Evolutionary conservation across 2,329 filamentous ascomycete genomes (phyloP).

Genomic region (Graphilbum ipis-grandicollis): DNA sequence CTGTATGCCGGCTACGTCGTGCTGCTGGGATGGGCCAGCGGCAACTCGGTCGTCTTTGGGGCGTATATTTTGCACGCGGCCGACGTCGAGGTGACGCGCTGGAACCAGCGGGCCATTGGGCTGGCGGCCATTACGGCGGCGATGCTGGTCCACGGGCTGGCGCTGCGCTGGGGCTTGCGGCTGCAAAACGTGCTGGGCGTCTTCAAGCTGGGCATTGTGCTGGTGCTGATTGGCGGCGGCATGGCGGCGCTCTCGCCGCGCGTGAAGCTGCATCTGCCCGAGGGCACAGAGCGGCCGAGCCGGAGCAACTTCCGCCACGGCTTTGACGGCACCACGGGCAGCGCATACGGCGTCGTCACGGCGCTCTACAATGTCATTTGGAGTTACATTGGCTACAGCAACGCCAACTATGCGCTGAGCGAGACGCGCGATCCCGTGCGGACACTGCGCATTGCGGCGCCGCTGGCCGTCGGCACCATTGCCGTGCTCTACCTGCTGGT

Average conservation of each 20-base stretch:
- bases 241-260: conserved; percentile 35
- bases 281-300: conserved; percentile 16
- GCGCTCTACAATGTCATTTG: conserved; percentile 58
- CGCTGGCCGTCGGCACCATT: conserved; percentile 38
- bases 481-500: conserved; percentile 47
- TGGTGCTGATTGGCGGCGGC: conserved; percentile 47
- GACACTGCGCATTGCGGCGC: conserved; percentile 48
- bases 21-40: conserved; percentile 46
- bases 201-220: conserved; percentile 48
- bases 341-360: conserved; percentile 49
- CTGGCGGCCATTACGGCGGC: conserved; percentile 48
- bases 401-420: conserved; percentile 48
- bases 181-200: conserved; percentile 48
- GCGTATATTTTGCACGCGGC: conserved; percentile 54
- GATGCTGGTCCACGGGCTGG: conserved; percentile 46
- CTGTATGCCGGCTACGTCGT: conserved; percentile 45
- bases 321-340: conserved; percentile 48
- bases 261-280: conserved; percentile 35
- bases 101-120: conserved; percentile 51
- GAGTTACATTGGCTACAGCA: conserved; percentile 51
- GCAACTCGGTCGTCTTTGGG: conserved; percentile 52
- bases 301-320: conserved; percentile 41
- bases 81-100: conserved; percentile 40
- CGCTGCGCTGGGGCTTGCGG: conserved; percentile 48
- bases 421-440: conserved; percentile 49